Conservation (phyloP, 768 basidiomycete species). For the Suillus cothurnatus region DNA sequence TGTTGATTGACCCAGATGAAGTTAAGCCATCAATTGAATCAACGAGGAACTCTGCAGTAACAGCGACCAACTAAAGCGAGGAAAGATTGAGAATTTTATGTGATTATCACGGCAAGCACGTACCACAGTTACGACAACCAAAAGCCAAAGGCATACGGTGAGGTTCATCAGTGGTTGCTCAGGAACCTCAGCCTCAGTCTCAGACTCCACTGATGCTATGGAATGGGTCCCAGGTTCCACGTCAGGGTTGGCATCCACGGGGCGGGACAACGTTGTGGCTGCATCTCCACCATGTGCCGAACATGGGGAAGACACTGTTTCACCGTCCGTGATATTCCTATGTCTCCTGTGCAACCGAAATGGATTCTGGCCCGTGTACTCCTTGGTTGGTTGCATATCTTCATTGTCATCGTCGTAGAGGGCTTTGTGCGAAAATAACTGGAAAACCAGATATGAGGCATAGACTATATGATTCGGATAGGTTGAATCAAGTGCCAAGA, state of each 20-base stretch:
- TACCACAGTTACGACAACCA: conserved; percentile 65
- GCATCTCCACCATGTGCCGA: not conserved
- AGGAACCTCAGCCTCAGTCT: conserved; percentile 29
- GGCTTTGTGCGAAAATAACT: conserved; percentile 75
- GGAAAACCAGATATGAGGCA: conserved; percentile 70
- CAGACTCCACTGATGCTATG: conserved; percentile 20
- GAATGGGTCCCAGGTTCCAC: conserved; percentile 4
- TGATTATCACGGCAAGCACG: conserved; percentile 22
- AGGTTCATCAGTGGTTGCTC: conserved; percentile 54
- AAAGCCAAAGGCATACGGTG: conserved; percentile 50
- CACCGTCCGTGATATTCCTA: not conserved
- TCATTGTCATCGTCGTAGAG: conserved; percentile 60
- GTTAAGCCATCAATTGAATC: conserved; percentile 82
- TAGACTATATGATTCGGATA: conserved; percentile 54
- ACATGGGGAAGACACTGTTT: not conserved
- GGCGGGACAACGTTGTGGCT: not conserved
- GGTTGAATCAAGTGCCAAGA: conserved; percentile 1
- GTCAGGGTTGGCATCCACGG: not conserved
- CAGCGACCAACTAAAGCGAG: conserved; percentile 46
- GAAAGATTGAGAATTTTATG: not conserved
- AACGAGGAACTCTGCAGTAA: conserved; percentile 71
- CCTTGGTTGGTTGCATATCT: conserved; percentile 40
- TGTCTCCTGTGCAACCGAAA: conserved; percentile 10
- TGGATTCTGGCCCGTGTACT: conserved; percentile 45
- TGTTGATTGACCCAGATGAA: conserved; percentile 52